phyloP scores from a whole-genome alignment of 2,329 filamentous ascomycete genomes.

The Macrophomina phaseolina region DNA sequence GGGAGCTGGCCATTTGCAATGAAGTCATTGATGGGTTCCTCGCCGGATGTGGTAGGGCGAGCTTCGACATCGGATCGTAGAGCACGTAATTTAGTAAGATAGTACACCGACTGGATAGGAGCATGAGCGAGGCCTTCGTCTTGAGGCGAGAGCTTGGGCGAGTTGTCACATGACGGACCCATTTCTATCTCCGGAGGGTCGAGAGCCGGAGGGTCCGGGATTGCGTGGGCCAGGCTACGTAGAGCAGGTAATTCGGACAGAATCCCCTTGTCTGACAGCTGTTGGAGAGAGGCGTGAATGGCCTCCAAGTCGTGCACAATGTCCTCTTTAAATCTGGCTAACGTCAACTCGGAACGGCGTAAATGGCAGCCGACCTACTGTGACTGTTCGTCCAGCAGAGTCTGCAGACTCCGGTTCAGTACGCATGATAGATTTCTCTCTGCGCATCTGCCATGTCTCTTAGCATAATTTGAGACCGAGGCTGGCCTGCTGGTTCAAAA shows the following conservation, averaged over 20 bases:
- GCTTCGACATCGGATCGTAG: slow-evolving; percentile 37
- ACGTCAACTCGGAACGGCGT: no score
- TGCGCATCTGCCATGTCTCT: slow-evolving; percentile 47
- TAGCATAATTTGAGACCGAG: no score
- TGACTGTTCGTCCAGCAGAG: slow-evolving; percentile 54
- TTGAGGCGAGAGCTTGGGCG: slow-evolving; percentile 37
- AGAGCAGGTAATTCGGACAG: slow-evolving; percentile 47
- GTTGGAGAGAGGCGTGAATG: slow-evolving; percentile 47
- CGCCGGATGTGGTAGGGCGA: slow-evolving; percentile 45
- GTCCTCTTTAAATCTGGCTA: slow-evolving; percentile 30
- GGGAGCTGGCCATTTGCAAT: slow-evolving; percentile 57
- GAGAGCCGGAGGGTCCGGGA: slow-evolving; percentile 21
- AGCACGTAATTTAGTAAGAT: slow-evolving; percentile 51
- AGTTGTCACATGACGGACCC: slow-evolving; percentile 40
- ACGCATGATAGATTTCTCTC: slow-evolving; percentile 58
- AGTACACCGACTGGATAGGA: slow-evolving; percentile 56
- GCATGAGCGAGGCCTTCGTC: slow-evolving; percentile 38
- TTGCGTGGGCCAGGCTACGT: slow-evolving; percentile 37
- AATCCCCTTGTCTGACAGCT: slow-evolving; percentile 46
- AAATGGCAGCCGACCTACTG: slow-evolving; percentile 34
- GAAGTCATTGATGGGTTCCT: slow-evolving; percentile 50
- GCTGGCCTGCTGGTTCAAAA: no score
- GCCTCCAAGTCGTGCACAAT: slow-evolving; percentile 39
- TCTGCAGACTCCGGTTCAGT: slow-evolving; percentile 58
- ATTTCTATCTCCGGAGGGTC: slow-evolving; percentile 33